Conservation (phyloP, 73 alveolate species). For the Paramecium bursaria region DNA sequence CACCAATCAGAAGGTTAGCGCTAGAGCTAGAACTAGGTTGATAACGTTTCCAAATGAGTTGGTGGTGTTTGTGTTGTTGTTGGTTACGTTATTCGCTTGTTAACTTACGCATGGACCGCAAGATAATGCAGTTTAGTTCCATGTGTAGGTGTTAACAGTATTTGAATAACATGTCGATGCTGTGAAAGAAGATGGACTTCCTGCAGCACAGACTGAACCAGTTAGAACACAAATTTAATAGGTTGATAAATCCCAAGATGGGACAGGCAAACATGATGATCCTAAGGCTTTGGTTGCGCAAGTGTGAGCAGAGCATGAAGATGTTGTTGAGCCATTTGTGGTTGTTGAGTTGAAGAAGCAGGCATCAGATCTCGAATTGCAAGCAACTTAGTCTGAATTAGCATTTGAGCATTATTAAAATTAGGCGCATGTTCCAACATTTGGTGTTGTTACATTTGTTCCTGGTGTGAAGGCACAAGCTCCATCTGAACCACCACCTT, state of each 20-base stretch:
- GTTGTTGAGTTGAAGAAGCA: slow-evolving; percentile 42
- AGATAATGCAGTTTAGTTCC: no score
- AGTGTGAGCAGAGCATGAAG: neutral
- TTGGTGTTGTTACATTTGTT: neutral
- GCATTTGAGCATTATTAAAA: slow-evolving; percentile 39
- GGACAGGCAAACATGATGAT: neutral
- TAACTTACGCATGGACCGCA: no score
- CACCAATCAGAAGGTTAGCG: no score
- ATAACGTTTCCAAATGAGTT: no score
- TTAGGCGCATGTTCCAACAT: slow-evolving; percentile 34
- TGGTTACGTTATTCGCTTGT: no score
- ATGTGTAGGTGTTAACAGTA: slow-evolving; percentile 18
- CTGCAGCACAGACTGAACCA: slow-evolving; percentile 35
- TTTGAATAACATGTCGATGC: neutral
- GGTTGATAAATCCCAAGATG: neutral
- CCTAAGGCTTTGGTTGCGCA: slow-evolving; percentile 45
- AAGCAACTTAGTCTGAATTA: neutral
- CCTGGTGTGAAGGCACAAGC: slow-evolving; percentile 55
- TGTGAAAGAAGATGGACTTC: slow-evolving; percentile 34
- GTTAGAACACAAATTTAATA: slow-evolving; percentile 2
- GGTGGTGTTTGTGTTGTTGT: no score
- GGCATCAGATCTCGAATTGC: neutral
- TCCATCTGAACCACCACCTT: slow-evolving; percentile 53
- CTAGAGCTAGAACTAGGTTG: no score
- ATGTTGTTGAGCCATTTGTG: slow-evolving; percentile 16